Evolutionary conservation across 2,329 filamentous ascomycete species (phyloP).

Genomic region (Aquanectria penicillioides): DNA sequence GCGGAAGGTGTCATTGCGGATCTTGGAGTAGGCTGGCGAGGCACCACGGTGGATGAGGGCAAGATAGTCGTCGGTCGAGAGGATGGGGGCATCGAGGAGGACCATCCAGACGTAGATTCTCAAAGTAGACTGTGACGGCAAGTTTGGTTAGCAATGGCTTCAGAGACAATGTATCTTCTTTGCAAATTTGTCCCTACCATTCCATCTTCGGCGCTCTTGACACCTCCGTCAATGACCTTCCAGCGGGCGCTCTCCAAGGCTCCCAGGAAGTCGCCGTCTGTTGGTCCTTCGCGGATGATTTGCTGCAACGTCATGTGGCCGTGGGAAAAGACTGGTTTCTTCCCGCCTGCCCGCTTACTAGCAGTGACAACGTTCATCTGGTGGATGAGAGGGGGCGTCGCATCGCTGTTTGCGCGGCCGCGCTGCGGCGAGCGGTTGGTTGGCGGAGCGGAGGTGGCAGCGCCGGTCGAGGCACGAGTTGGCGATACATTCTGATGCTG

Average conservation of each 20-base stretch:
- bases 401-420: conserved; percentile 79
- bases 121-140: conserved; percentile 75
- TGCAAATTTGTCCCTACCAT: conserved; percentile 67
- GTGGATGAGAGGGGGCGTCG: conserved; percentile 55
- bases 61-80: conserved; percentile 89
- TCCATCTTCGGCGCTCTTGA: conserved; percentile 81
- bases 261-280: conserved; percentile 72
- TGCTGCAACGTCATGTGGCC: conserved; percentile 74
- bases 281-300: conserved; percentile 83
- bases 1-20: conserved; percentile 97
- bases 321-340: conserved; percentile 60
- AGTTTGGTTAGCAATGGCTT: not conserved
- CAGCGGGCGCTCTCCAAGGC: conserved; percentile 77
- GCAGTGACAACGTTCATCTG: conserved; percentile 49
- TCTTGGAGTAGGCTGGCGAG: conserved; percentile 95
- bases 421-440: conserved; percentile 60
- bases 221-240: conserved; percentile 79
- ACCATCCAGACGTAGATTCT: conserved; percentile 98
- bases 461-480: conserved; percentile 33
- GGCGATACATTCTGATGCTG: conserved; percentile 51
- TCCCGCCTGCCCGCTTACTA: conserved; percentile 51
- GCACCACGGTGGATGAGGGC: conserved; percentile 90
- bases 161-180: not conserved
- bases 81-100: conserved; percentile 85
- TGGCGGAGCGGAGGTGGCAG: conserved; percentile 18